Percentiles rank a stretch among this genome's conserved stretches.
Evolutionary conservation across 1,284 basidiomycete genomes (phyloP).

Genomic region (Ceratobasidium sp.): DNA sequence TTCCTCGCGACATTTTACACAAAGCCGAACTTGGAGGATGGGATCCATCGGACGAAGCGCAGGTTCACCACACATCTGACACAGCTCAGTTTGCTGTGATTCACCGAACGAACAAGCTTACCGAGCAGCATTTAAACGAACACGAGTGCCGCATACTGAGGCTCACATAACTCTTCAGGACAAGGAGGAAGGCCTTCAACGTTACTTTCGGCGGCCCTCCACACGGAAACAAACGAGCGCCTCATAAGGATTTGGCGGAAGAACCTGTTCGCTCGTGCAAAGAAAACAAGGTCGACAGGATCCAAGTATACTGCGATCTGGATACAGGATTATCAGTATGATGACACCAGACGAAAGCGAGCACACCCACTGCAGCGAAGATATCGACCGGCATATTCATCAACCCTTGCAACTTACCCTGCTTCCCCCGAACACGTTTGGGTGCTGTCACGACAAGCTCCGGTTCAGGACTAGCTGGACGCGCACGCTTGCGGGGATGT

Average conservation of each 20-base stretch:
- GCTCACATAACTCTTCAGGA: constrained; percentile 29
- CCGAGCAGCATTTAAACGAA: constrained; percentile 25
- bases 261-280: constrained; percentile 28
- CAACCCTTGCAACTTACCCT: constrained; percentile 6
- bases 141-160: constrained; percentile 16
- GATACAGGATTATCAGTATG: not conserved
- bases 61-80: not conserved
- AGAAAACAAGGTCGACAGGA: constrained; percentile 20
- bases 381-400: constrained; percentile 13
- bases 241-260: constrained; percentile 18
- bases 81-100: not conserved
- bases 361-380: not conserved
- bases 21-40: not conserved
- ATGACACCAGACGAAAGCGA: not conserved
- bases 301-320: constrained; percentile 16
- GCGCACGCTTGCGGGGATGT: not conserved
- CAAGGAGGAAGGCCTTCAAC: constrained; percentile 4
- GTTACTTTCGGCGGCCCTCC: constrained; percentile 2
- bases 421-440: not conserved
- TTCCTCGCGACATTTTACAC: not conserved
- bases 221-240: not conserved
- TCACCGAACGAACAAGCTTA: not conserved
- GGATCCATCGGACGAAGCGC: not conserved
- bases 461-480: not conserved
- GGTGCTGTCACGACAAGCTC: not conserved